Conservation (phyloP, 768 basidiomycete genomes). For the Pluteus cervinus region DNA sequence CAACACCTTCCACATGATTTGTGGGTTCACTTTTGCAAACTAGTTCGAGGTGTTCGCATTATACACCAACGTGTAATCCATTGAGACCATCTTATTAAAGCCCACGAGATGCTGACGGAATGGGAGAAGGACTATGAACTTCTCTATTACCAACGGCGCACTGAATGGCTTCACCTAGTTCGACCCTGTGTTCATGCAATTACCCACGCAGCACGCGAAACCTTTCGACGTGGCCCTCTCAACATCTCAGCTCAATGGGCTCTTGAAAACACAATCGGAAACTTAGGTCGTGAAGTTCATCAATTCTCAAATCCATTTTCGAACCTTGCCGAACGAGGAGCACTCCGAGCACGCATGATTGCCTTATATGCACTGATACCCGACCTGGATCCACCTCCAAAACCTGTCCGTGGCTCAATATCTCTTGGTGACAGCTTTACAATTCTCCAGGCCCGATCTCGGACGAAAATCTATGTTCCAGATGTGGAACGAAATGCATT, state of each 20-base stretch:
- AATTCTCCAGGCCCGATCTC: neutral
- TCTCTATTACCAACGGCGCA: conserved; percentile 18
- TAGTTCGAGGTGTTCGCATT: conserved; percentile 15
- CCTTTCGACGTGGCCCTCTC: conserved; percentile 13
- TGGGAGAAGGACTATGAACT: conserved; percentile 24
- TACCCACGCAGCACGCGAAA: conserved; percentile 19
- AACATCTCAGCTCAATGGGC: conserved; percentile 21
- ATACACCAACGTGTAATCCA: conserved; percentile 13
- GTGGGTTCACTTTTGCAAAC: conserved; percentile 18
- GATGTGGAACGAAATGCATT: conserved; percentile 1
- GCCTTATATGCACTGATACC: conserved; percentile 12
- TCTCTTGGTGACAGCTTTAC: conserved; percentile 1
- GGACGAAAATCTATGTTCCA: conserved; percentile 1
- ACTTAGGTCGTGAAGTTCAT: conserved; percentile 16
- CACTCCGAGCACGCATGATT: conserved; percentile 13
- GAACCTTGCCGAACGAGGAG: conserved; percentile 19
- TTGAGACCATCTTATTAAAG: conserved; percentile 9
- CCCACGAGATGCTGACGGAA: conserved; percentile 10
- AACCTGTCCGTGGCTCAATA: conserved; percentile 3
- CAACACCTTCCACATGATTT: conserved; percentile 12
- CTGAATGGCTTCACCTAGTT: conserved; percentile 24
- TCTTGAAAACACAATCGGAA: conserved; percentile 21
- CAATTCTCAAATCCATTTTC: conserved; percentile 16
- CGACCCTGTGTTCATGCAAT: conserved; percentile 21
- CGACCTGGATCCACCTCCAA: neutral